Conservation (phyloP, 768 basidiomycete genomes). For the Mycena rebaudengoi region DNA sequence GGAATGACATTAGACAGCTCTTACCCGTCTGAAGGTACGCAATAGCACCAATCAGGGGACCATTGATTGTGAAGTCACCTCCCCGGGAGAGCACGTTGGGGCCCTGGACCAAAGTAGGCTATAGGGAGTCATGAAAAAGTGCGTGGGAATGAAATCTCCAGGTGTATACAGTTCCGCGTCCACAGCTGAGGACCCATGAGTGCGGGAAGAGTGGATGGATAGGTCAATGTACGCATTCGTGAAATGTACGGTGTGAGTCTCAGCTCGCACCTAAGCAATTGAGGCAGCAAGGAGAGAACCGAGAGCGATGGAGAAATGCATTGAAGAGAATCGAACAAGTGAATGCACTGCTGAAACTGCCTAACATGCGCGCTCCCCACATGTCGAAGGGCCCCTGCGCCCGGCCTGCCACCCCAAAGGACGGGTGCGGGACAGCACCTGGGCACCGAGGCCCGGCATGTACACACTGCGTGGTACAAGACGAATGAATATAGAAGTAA, state of each 20-base stretch:
- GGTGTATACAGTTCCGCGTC: constrained; percentile 40
- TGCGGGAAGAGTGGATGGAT: too few relatives aligned
- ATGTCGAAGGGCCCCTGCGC: too few relatives aligned
- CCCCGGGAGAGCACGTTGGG: constrained; percentile 42
- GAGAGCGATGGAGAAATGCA: constrained; percentile 20
- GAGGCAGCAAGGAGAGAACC: constrained; percentile 28
- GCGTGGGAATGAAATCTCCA: too few relatives aligned
- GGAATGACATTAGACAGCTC: neutral
- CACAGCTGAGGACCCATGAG: constrained; percentile 35
- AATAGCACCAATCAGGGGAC: constrained; percentile 42
- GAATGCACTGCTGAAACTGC: too few relatives aligned
- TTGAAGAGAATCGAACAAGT: too few relatives aligned
- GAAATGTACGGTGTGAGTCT: constrained; percentile 47
- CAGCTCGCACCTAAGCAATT: constrained; percentile 33
- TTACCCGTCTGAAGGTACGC: constrained; percentile 44
- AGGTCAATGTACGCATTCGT: constrained; percentile 36
- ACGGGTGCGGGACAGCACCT: too few relatives aligned
- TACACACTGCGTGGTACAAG: too few relatives aligned
- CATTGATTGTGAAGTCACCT: constrained; percentile 34
- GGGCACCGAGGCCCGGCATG: too few relatives aligned
- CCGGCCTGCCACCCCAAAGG: too few relatives aligned
- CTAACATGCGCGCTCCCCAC: too few relatives aligned
- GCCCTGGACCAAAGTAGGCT: constrained; percentile 42
- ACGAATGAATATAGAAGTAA: too few relatives aligned
- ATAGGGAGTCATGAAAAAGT: neutral